Conservation (phyloP, 345 rosid species). For the Mercurialis annua region DNA sequence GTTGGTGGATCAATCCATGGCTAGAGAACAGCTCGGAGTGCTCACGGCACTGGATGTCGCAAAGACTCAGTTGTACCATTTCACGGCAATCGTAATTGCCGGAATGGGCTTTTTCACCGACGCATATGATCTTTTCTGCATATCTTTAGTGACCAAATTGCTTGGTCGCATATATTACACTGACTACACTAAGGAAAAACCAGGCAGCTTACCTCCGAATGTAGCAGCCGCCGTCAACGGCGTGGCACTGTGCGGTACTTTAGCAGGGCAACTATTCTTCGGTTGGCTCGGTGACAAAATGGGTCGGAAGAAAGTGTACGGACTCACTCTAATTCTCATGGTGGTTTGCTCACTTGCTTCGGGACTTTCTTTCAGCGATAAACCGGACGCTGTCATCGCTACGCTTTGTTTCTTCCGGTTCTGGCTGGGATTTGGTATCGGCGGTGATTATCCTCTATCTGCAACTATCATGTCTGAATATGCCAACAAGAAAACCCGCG, state of each 20-base stretch:
- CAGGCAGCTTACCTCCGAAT: constrained; percentile 16
- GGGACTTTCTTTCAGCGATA: constrained; percentile 20
- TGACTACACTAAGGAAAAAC: constrained; percentile 1
- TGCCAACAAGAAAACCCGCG: constrained; percentile 31
- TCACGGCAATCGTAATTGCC: constrained; percentile 25
- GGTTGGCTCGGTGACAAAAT: constrained; percentile 33
- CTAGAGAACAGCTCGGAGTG: constrained; percentile 12
- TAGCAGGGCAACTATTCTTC: constrained; percentile 27
- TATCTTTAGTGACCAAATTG: constrained; percentile 23
- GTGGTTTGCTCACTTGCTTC: constrained; percentile 24
- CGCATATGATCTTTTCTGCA: constrained; percentile 28
- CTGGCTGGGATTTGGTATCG: constrained; percentile 35
- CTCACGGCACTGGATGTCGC: constrained; percentile 26
- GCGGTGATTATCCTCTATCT: constrained; percentile 29
- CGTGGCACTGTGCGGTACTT: constrained; percentile 25
- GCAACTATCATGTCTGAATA: constrained; percentile 35
- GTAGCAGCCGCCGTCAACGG: constrained; percentile 25
- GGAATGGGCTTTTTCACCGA: constrained; percentile 35
- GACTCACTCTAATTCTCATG: constrained; percentile 29
- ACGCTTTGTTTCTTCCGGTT: constrained; percentile 32
- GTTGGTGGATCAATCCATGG: constrained; percentile 2
- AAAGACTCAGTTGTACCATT: constrained; percentile 27
- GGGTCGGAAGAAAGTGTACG: constrained; percentile 31
- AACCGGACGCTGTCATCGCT: background rate
- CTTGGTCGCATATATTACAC: constrained; percentile 26